Evolutionary conservation across 805 yeast species (phyloP), one percentile per base, ranked within the genome.

Genomic region (Candida piceae): DNA sequence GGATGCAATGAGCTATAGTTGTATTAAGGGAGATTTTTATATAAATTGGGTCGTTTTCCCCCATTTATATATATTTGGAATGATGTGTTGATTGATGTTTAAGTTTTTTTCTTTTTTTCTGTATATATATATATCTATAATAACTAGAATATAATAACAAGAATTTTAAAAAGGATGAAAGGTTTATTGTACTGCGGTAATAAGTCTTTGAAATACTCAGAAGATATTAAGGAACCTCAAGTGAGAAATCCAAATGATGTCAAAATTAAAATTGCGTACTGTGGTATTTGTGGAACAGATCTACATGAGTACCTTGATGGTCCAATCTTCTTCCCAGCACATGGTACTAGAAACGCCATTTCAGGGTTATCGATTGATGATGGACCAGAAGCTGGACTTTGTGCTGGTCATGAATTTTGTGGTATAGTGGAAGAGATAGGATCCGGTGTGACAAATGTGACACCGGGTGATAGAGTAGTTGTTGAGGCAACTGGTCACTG

Each of bases 281-380:
- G 82, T 49, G 84, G 84, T 6, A 76, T 78, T 29, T 78, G 84
- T 49, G 84, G 84, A 19, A 67, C 79, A 1, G 83, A 77, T 52
- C 57, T 77, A 27, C 80, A 76, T 46, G 78, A 80, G 53, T 77
- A 64, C 46, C 46, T 60, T 19, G 76, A 70, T 19, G 81, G 80
- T 1, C 83, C 85, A 8, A 74, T 74, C 38, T 76, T 79, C 52
- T 75, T 76, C 58, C 69, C 39, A 15, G 16, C 60, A 56, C 36
- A 40, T 7, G 48, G 47, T 15, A 27, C 26, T 7, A 47, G 47
- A 2, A 63, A 70, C 38, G 60, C 58, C 26, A 53, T 74, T 13
- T 66, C 72, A 2, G 68, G 67, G 7, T 51, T 58, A 15, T 51
- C 55, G 30, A 49, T 67, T 13, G 29, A 26, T 15, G 16, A 10